Evolutionary conservation across 2,329 filamentous ascomycete species (phyloP), one percentile per base, ranked within the genome.

Genomic region (Penicillium sp.): DNA sequence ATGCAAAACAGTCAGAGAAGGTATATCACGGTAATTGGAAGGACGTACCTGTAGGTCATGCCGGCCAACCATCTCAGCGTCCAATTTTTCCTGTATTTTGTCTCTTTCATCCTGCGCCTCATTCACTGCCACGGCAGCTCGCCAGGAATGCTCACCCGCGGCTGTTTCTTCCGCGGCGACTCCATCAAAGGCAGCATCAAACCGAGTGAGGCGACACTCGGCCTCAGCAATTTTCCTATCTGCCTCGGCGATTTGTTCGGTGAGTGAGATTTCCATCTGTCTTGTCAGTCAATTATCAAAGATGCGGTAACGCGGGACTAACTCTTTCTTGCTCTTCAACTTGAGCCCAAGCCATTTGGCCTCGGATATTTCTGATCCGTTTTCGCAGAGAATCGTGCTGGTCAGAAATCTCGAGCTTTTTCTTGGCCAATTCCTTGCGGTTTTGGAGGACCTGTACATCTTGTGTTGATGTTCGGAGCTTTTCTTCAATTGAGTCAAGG

Each of bases 341-440:
- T 68, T 95, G 90, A 24, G 86, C 84, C 94, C 94, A 99, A n/a
- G 89, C 87, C 60, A 90, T 79, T 74, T 95, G 88, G 18, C 82
- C 80, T 42, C 80, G 76, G 43, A 89, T 78, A 24, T 83, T 79
- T 34, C 79, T 79, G 45, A 85, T 80, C 56, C 84, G 85, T 20
- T 80, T 78, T 35, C 85, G 82, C 64, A 95, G 81, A 14, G 81
- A 80, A 45, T 87, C 79, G 53, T 89, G 87, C 58, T 86, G 85
- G 52, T 87, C 82, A 0, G 88, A 85, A 1, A 85, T 76, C 52
- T 87, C 83, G 24, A 88, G 81, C 58, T 88, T 84, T 57, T 82
- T 80, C 52, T 85, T 78, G 0, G 90, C 87, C 45, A 84, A 82
- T 26, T 89, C 79, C 50, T 77, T 79, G 43, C 79, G 80, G 32